Evolutionary conservation across 371 early-diverging fungal species (phyloP), one percentile per base, ranked within the genome.

Genomic region (Mortierella sp.): DNA sequence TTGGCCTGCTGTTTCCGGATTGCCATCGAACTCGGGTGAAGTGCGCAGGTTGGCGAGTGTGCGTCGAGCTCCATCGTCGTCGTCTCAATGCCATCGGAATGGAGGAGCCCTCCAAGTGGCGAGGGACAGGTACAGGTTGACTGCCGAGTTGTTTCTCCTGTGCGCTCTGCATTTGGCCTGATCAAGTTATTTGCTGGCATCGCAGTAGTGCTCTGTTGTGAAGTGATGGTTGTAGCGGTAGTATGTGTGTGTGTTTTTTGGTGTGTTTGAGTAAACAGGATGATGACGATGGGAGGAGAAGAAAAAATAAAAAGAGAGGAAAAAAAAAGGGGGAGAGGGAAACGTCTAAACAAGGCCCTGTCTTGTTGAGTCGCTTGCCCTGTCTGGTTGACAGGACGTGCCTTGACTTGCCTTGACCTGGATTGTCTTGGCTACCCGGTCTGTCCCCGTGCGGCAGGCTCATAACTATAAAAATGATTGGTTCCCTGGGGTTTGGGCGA

Each of bases 1-100:
- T 75, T 80, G 18, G 56, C 73, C 41, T 68, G 72, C 27, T 72
- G 73, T 27, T 71, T 80, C 48, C 65, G 51, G 11, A 55, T 24
- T 21, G 71, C 24, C n/a, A 48, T 46, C 24, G 63, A 55, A 11
- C 35, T 76, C 7, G 48, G 32, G 63, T 76, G 49, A 6, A 77
- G 63, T 58, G 71, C 74, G 54, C 77, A 77, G 27, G 71, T 77
- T 5, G 63, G 27, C 8, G 41, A 27, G 54, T 56, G 58, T 29
- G 21, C 41, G 21, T 68, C 41, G 10, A 38, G 1, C 68, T 24
- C 41, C 68, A 41, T 68, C 68, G 41, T 65, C 8, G 41, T 3
- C 11, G 68, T 3, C 12, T 35, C 68, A 0, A 21, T 41, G 3
- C 11, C 68, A 38, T 68, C 24, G 10, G 21, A 41, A 38, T 68